Evolutionary conservation across 352 stramenopile species (phyloP).

Genomic region (Phytophthora vignae): DNA sequence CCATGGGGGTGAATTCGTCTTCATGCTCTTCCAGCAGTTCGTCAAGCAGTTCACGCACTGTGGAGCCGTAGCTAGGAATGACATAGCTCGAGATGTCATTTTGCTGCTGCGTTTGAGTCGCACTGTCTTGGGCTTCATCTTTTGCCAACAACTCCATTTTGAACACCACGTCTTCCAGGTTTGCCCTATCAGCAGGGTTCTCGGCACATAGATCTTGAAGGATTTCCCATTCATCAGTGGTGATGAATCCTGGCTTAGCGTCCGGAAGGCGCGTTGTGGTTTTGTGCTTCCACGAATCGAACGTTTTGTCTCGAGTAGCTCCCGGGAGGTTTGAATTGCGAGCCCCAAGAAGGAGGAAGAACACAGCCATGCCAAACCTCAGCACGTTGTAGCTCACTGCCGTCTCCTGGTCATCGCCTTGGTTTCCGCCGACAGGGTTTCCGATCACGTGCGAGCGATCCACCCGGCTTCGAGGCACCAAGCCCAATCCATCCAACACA

Average conservation of each 20-base stretch:
- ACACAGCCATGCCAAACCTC: conserved; percentile 32
- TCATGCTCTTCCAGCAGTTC: conserved; percentile 5
- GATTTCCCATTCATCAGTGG: conserved; percentile 31
- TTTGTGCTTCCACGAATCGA: conserved; percentile 37
- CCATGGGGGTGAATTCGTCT: conserved; percentile 12
- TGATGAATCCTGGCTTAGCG: conserved; percentile 26
- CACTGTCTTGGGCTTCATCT: neutral
- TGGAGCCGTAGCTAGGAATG: conserved; percentile 7
- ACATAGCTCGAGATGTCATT: conserved; percentile 22
- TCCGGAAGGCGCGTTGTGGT: conserved; percentile 23
- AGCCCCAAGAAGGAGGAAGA: conserved; percentile 28
- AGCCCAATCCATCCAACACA: conserved; percentile 33
- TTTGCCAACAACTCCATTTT: conserved; percentile 29
- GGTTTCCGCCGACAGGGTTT: neutral
- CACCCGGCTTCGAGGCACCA: conserved; percentile 25
- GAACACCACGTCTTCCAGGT: conserved; percentile 27
- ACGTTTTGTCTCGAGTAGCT: conserved; percentile 25
- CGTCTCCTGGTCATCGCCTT: conserved; percentile 15
- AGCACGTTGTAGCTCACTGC: conserved; percentile 28
- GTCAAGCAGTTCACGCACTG: conserved; percentile 15
- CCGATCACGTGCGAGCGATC: conserved; percentile 22
- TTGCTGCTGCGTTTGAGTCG: neutral
- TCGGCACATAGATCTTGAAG: conserved; percentile 24
- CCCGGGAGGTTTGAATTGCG: conserved; percentile 32
- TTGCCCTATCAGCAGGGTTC: conserved; percentile 19